Evolutionary conservation across 2,329 filamentous ascomycete species (phyloP), one percentile per base, ranked within the genome.

Genomic region (Fusarium denticulatum): DNA sequence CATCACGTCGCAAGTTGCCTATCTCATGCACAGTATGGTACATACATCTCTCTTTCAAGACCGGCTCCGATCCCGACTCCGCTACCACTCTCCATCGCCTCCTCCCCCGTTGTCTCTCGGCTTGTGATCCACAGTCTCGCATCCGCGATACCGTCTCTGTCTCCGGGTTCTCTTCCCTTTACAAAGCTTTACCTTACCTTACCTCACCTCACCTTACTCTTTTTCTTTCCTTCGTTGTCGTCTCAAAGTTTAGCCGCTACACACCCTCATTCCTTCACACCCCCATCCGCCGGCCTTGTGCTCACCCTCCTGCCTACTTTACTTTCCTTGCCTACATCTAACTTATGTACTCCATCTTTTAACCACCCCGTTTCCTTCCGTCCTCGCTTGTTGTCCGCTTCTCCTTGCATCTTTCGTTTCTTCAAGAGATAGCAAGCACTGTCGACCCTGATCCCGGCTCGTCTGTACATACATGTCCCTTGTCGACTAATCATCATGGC

Each of bases 401-500:
- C 68, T 62, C 53, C 53, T 71, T 56, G 63, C 55, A 64, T 60
- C 59, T 49, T 63, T 64, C 56, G 64, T 53, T 59, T 70, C 58
- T 55, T 62, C 45, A 59, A 64, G 65, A 64, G 65, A 40, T 61
- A 60, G 40, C 63, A 65, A 60, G 60, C 64, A 58, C 73, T 67
- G 49, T 57, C 63, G 56, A 70, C 67, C 60, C 57, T 63, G 53
- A 60, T 64, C 49, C 55, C 65, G 68, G 24, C 56, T 50, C 46
- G 50, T 43, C 56, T 53, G 47, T 59, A 46, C 73, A 62, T 56
- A 60, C 66, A 60, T 66, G 65, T 55, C 62, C 58, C 45, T 70
- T 56, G 66, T 68, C 68, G 69, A 76, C 77, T 79, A 75, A 78
- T 71, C 71, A 78, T 71, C 69, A 77, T 75, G 76, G 76, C 73